Conservation (phyloP, 2,329 filamentous ascomycete species). For the Beauveria bassiana region DNA sequence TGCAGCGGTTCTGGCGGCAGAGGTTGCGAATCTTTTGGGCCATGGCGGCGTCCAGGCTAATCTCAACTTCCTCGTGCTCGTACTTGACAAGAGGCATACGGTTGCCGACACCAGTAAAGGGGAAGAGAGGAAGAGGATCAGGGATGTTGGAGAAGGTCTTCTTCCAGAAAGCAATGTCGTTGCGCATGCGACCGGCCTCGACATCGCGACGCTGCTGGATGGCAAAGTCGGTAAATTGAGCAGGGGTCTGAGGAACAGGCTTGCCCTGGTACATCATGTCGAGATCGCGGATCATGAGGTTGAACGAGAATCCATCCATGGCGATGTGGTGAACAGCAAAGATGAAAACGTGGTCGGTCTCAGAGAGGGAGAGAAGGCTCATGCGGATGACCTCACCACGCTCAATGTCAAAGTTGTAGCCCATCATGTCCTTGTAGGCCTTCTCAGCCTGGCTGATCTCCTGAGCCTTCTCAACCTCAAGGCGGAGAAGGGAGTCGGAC, state of each 20-base stretch:
- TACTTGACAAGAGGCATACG: conserved; percentile 12
- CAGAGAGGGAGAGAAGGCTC: conserved; percentile 25
- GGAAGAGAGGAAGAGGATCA: conserved; percentile 14
- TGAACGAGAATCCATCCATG: conserved; percentile 40
- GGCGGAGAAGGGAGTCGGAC: conserved; percentile 18
- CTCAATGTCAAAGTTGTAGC: conserved; percentile 30
- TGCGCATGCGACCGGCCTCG: conserved; percentile 14
- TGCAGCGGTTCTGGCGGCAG: conserved; percentile 15
- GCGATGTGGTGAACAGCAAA: conserved; percentile 42
- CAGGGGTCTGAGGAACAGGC: conserved; percentile 20
- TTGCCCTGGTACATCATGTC: conserved; percentile 31
- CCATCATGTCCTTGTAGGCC: conserved; percentile 23
- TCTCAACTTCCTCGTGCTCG: conserved; percentile 12
- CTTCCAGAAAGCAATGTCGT: conserved; percentile 19
- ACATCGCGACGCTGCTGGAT: conserved; percentile 23
- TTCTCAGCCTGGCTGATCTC: conserved; percentile 17
- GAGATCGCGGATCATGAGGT: conserved; percentile 37
- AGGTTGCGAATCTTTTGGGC: conserved; percentile 13
- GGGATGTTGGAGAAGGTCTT: conserved; percentile 12
- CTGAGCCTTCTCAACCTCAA: conserved; percentile 20
- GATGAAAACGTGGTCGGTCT: conserved; percentile 31
- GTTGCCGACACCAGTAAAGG: conserved; percentile 10
- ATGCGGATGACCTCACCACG: conserved; percentile 26
- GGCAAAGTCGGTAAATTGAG: conserved; percentile 28
- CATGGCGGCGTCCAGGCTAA: conserved; percentile 11